Conservation (phyloP, 2,329 filamentous ascomycete species). For the Hypoxylon sp. region DNA sequence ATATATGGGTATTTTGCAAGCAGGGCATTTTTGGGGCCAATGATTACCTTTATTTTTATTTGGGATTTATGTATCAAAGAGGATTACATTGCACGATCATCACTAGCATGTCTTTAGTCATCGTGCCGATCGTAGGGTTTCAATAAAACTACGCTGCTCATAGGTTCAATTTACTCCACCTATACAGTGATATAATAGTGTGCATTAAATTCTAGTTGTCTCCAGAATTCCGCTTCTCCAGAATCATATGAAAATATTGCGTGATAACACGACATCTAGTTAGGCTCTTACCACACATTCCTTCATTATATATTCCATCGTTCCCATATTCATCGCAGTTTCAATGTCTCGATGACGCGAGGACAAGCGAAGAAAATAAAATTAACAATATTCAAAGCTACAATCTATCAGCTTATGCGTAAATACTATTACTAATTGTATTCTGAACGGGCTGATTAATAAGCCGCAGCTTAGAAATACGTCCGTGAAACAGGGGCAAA, state of each 20-base stretch:
- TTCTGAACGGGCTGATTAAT: conserved; percentile 20
- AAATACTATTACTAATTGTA: not conserved
- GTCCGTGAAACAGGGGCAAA: not conserved
- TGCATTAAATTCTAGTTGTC: not conserved
- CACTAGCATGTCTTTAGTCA: not conserved
- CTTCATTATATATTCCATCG: not conserved
- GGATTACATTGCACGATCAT: not conserved
- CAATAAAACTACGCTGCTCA: conserved; percentile 11
- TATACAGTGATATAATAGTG: not conserved
- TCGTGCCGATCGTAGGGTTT: not conserved
- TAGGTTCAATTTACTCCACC: conserved; percentile 3
- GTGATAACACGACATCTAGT: not conserved
- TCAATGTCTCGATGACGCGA: not conserved
- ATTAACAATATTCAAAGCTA: conserved; percentile 10
- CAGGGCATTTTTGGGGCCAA: not conserved
- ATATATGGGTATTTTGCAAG: not conserved
- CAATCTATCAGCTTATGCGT: not conserved
- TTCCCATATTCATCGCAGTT: not conserved
- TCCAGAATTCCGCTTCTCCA: not conserved
- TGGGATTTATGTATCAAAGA: not conserved
- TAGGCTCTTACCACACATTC: not conserved
- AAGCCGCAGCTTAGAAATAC: conserved; percentile 38
- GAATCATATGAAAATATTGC: not conserved
- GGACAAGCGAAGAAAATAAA: not conserved
- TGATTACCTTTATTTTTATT: not conserved